Conservation (phyloP, 306 rosid species). For the Quercus mongolica region DNA sequence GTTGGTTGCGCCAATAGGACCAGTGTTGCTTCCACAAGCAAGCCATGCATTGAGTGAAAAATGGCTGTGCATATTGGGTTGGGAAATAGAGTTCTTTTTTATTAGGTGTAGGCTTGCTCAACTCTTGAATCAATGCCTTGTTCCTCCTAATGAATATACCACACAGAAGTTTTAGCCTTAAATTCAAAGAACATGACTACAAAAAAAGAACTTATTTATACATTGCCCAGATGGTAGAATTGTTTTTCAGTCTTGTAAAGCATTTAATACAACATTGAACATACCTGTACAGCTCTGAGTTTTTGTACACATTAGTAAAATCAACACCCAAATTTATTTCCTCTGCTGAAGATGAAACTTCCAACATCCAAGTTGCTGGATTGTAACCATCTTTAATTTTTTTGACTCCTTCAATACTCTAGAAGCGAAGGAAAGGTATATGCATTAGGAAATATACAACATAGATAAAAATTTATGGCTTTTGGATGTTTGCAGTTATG, state of each 20-base stretch:
- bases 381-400: slow-evolving; percentile 36
- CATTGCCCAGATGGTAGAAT: background rate
- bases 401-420: slow-evolving; percentile 37
- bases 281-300: slow-evolving; percentile 39
- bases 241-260: background rate
- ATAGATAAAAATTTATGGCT: background rate
- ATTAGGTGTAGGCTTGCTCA: slow-evolving; percentile 31
- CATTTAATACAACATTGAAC: background rate
- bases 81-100: slow-evolving; percentile 37
- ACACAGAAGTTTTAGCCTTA: background rate
- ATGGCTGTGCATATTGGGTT: slow-evolving; percentile 25
- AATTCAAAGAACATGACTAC: background rate
- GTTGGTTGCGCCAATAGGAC: slow-evolving; percentile 47
- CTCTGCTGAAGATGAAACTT: slow-evolving; percentile 38
- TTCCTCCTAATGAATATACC: slow-evolving; percentile 32
- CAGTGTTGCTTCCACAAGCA: slow-evolving; percentile 48
- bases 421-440: background rate
- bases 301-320: slow-evolving; percentile 30
- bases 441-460: background rate
- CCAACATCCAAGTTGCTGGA: slow-evolving; percentile 62
- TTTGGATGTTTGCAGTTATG: background rate
- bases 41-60: slow-evolving; percentile 29
- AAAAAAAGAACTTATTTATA: background rate
- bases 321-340: slow-evolving; percentile 39
- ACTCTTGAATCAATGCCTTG: slow-evolving; percentile 28